Evolutionary conservation across 768 basidiomycete genomes (phyloP).

Genomic region (Mrakia frigida): DNA sequence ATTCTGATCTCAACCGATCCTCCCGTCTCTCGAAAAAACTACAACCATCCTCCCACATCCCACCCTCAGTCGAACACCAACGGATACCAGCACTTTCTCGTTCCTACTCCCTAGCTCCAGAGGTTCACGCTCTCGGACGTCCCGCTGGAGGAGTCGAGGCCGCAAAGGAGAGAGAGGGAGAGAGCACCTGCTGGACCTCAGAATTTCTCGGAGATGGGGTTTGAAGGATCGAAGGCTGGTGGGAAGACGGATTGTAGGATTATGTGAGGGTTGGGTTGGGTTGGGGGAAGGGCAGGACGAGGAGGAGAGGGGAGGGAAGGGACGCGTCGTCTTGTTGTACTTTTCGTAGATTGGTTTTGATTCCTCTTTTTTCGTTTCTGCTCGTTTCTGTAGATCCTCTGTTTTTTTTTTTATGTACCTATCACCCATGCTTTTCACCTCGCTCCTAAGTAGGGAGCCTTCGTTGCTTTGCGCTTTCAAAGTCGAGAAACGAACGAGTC

Average conservation of each 20-base stretch:
- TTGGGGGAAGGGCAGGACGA: not conserved
- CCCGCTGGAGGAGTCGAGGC: not conserved
- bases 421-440: no score
- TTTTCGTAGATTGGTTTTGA: no score
- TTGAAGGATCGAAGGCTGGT: conserved; percentile 48
- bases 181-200: conserved; percentile 50
- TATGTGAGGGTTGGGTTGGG: not conserved
- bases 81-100: no score
- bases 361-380: no score
- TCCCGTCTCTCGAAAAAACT: no score
- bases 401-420: no score
- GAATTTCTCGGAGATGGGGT: conserved; percentile 91
- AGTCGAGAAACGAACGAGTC: no score
- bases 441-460: no score
- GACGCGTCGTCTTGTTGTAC: not conserved
- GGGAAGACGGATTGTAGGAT: conserved; percentile 49
- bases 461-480: no score
- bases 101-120: not conserved
- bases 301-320: not conserved
- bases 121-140: conserved; percentile 13
- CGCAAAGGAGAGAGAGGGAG: not conserved
- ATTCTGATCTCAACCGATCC: no score
- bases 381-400: no score
- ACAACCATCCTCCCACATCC: no score
- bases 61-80: not conserved